Conservation (phyloP, 1,284 basidiomycete genomes). For the Clitocybe nebularis region DNA sequence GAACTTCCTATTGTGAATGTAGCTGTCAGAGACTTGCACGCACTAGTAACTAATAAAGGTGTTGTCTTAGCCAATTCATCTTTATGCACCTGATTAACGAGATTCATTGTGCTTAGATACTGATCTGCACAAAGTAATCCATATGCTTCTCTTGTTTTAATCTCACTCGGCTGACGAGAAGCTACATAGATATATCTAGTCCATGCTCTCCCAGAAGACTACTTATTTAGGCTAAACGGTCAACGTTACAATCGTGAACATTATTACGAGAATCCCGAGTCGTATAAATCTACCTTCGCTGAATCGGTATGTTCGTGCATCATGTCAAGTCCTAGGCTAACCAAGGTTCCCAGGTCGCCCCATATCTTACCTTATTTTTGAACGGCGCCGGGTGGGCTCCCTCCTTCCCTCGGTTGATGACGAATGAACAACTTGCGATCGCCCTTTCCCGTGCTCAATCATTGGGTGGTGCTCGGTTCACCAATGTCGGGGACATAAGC, state of each 20-base stretch:
- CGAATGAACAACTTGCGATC: slow-evolving; percentile 54
- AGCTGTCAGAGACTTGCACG: slow-evolving; percentile 51
- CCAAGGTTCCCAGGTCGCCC: slow-evolving; percentile 57
- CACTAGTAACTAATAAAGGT: slow-evolving; percentile 52
- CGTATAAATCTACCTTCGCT: slow-evolving; percentile 67
- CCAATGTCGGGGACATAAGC: slow-evolving; percentile 80
- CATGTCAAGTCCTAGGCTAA: not conserved
- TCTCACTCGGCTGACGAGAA: not conserved
- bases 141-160: slow-evolving; percentile 1
- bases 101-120: slow-evolving; percentile 34
- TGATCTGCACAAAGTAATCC: slow-evolving; percentile 35
- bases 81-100: not conserved
- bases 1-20: slow-evolving; percentile 69
- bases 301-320: slow-evolving; percentile 46
- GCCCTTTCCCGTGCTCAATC: slow-evolving; percentile 49
- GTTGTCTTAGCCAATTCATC: slow-evolving; percentile 6
- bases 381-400: slow-evolving; percentile 85
- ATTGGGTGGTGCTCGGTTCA: slow-evolving; percentile 54
- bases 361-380: slow-evolving; percentile 78
- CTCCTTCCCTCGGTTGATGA: slow-evolving; percentile 76
- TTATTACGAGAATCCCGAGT: slow-evolving; percentile 69
- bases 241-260: slow-evolving; percentile 56
- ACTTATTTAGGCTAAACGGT: slow-evolving; percentile 58
- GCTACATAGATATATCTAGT: slow-evolving; percentile 72
- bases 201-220: slow-evolving; percentile 68